Base-by-base conservation (phyloP, 805 yeast species). In the Kuraishia cidri region DNA sequence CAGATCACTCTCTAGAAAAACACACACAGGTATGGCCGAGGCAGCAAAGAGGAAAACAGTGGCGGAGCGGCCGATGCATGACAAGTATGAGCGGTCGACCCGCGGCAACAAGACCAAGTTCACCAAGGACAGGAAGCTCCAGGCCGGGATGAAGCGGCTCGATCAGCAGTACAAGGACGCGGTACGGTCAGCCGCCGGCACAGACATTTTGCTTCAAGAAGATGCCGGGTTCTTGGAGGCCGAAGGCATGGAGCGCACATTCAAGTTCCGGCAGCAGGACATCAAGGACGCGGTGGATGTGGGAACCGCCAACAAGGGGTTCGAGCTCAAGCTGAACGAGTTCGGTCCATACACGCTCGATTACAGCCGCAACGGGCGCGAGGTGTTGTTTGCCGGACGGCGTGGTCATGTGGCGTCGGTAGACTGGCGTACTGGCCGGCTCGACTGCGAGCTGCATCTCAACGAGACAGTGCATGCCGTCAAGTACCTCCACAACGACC, bases 401-500 rank as follows among this genome's bases (percentile, higher is more conserved):
- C 86, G 85, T 52, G 99, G 99, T 3, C 98, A 92, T 62, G 75
- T 92, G 32, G 97, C 98, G 0, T 75, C 92, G 2, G 79, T 92
- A 66, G 96, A 92, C 60, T 92, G 98, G 97, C 75, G 94, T 51
- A 73, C 76, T 25, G 97, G 97, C 10, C 66, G 63, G 25, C 59
- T 90, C 22, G 79, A 76, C 39, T 77, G 94, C 28, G 99, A 92
- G 54, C 55, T 92, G 34, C 75, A 84, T 48, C 62, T 92, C 15
- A 79, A 81, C 47, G 99, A 92, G 58, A 86, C 97, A 0, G 85
- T 88, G 8, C 73, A 84, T 48, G 92, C 88, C 2, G 96, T 88
- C 17, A 83, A 87, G 48, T 87, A 82, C 58, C 64, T 92, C 40
- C 97, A 90, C 48, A 87, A 81, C 50, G 94, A 88, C 50, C 96